Conservation (phyloP, 768 basidiomycete genomes). For the Tephrocybe rancida region DNA sequence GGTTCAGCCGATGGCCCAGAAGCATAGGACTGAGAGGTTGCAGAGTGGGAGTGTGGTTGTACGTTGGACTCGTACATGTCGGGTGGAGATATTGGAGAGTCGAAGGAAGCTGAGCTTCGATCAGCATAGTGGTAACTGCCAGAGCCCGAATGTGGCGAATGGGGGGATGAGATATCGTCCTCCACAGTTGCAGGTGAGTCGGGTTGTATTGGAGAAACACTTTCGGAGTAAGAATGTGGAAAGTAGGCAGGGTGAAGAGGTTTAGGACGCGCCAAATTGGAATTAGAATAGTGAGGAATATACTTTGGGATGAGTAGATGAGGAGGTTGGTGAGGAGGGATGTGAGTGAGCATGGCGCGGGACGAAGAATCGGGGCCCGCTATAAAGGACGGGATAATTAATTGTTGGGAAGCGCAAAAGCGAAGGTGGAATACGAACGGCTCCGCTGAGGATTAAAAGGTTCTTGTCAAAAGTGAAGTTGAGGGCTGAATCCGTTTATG, state of each 20-base stretch:
- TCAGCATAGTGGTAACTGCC: constrained; percentile 33
- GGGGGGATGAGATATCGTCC: constrained; percentile 32
- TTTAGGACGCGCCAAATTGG: constrained; percentile 23
- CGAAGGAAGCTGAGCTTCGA: constrained; percentile 29
- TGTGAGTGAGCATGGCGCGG: constrained; percentile 25
- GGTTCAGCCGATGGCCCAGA: constrained; percentile 11
- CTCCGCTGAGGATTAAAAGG: constrained; percentile 24
- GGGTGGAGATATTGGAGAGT: constrained; percentile 30
- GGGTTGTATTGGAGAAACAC: constrained; percentile 24
- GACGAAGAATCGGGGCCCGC: not conserved
- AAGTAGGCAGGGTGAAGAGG: constrained; percentile 25
- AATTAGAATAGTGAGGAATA: constrained; percentile 18
- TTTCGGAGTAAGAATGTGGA: constrained; percentile 22
- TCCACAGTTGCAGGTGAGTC: constrained; percentile 37
- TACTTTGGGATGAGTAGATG: constrained; percentile 26
- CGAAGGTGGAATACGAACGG: constrained; percentile 16
- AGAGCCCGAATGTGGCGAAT: constrained; percentile 30
- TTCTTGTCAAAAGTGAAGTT: constrained; percentile 15
- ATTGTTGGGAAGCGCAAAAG: constrained; percentile 12
- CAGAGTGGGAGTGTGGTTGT: constrained; percentile 19
- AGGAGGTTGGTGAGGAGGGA: constrained; percentile 21
- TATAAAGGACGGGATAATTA: constrained; percentile 18
- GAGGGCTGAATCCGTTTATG: constrained; percentile 20
- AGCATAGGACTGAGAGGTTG: constrained; percentile 24
- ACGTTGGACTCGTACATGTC: constrained; percentile 32